Evolutionary conservation across 2,329 filamentous ascomycete species (phyloP), one percentile per base, ranked within the genome.

Genomic region (Ambrosiella beaveri): DNA sequence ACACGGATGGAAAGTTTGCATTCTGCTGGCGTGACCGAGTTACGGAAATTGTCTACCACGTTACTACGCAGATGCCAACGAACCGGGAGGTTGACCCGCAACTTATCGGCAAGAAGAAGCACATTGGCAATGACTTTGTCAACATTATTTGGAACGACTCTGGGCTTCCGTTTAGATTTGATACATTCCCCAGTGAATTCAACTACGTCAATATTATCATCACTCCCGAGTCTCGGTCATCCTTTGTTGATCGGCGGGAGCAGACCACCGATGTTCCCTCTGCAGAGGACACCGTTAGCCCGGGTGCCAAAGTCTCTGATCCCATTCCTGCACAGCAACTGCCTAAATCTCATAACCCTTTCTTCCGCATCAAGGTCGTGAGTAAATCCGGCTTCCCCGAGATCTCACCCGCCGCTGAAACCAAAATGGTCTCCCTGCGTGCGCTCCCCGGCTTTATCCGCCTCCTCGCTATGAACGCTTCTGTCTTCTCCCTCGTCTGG

Each of bases 71-170:
- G 76, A 98, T 98, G 93, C 93, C 93, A 1, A 95, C 88, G 8
- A 80, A 94, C 66, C 73, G 84, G 12, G 81, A 88, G 57, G 77
- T 80, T 37, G 89, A 95, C 64, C 80, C 85, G 8, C 77, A 81
- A 62, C 88, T 85, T 66, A 82, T 84, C 62, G 78, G 81, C 68
- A 98, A 98, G 74, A 98, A 98, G 71, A 79, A 83, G 2, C 94
- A 97, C 66, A 93, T 97, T 61, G 93, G 93, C 59, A 98, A 98
- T 66, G 93, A 97, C 69, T 95, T 88, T 68, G 93, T 98, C 67
- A 97, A 95, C 67, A 95, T 98, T 64, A 85, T 98, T 59, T 98
- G 94, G 76, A 98, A 98, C 68, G 88, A 95, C 65, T 96, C 90
- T 1, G 91, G 93, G n/a, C 70, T 84, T 53, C 85, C 86, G 0